These are phyloP conservation scores for Globisporangium splendens DNA, from an alignment of 352 stramenopile genomes.

Conservation along the genomic window DNA sequence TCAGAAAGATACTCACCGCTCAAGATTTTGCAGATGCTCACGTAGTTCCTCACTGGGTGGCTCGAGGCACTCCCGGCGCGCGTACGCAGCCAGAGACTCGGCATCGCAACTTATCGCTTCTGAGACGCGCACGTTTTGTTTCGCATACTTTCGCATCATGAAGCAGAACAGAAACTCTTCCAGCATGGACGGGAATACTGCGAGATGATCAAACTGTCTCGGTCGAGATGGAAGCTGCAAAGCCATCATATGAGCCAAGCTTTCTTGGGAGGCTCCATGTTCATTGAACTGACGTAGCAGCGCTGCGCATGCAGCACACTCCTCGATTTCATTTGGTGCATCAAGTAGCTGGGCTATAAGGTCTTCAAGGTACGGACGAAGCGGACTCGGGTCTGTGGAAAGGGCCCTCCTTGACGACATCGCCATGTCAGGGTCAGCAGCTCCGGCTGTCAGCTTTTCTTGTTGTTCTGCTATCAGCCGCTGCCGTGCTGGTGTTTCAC, in stretches of 20 bases:
- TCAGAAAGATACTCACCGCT: neutral
- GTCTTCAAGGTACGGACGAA: neutral
- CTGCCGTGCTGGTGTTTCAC: too few relatives aligned
- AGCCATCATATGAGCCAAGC: too few relatives aligned
- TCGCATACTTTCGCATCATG: slow-evolving; percentile 16
- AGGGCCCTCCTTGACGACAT: too few relatives aligned
- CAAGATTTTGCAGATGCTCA: neutral
- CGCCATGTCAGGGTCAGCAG: too few relatives aligned
- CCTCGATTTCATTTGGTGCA: neutral
- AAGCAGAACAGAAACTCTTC: slow-evolving; percentile 34
- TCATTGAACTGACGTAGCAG: neutral
- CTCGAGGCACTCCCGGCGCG: slow-evolving; percentile 8
- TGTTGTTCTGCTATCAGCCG: too few relatives aligned
- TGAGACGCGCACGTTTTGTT: neutral
- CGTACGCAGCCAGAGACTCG: neutral
- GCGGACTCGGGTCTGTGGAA: neutral
- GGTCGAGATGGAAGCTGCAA: too few relatives aligned
- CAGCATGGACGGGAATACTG: slow-evolving; percentile 5
- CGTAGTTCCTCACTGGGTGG: neutral
- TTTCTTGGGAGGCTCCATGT: neutral
- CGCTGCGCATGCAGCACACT: neutral
- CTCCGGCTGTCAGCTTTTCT: too few relatives aligned
- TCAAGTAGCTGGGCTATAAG: neutral
- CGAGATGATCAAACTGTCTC: too few relatives aligned
- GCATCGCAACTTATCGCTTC: neutral